phyloP scores from a whole-genome alignment of 192 early-diverging fungal species.

The Podila epicladia region DNA sequence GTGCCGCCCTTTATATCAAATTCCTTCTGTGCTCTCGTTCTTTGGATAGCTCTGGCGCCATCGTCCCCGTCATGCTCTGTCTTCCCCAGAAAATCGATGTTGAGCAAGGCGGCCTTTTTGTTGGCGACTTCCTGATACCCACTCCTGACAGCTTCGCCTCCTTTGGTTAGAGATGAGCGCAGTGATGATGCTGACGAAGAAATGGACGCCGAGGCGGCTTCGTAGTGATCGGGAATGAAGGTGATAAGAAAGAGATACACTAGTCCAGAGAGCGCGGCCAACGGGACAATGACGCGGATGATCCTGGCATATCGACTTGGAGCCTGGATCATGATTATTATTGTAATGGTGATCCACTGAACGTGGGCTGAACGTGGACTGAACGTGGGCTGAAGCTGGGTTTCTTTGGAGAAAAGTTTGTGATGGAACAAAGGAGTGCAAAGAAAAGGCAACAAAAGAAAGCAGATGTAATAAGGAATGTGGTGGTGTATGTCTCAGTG shows the following conservation, averaged over 20 bases:
- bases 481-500: background rate
- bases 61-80: background rate
- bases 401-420: background rate
- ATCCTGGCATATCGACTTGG: slow-evolving; percentile 33
- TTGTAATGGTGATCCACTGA: background rate
- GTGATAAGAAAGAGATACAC: slow-evolving; percentile 27
- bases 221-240: slow-evolving; percentile 17
- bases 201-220: background rate
- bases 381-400: background rate
- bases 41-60: background rate
- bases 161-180: background rate
- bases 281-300: slow-evolving; percentile 21
- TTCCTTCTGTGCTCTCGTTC: too few species aligned
- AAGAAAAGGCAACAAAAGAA: background rate
- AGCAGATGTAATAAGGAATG: background rate
- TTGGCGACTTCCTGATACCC: background rate
- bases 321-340: slow-evolving; percentile 21
- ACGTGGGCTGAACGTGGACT: background rate
- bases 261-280: slow-evolving; percentile 23
- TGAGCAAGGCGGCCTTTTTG: background rate
- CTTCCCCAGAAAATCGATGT: background rate
- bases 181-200: background rate
- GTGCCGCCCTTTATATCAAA: too few species aligned
- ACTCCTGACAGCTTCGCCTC: background rate
- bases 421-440: too few species aligned